Percentiles rank a stretch among this genome's conserved stretches.
These are phyloP conservation scores for Aspergillus jensenii DNA, from an alignment of 2,329 filamentous ascomycete genomes.

Conservation along the genomic window DNA sequence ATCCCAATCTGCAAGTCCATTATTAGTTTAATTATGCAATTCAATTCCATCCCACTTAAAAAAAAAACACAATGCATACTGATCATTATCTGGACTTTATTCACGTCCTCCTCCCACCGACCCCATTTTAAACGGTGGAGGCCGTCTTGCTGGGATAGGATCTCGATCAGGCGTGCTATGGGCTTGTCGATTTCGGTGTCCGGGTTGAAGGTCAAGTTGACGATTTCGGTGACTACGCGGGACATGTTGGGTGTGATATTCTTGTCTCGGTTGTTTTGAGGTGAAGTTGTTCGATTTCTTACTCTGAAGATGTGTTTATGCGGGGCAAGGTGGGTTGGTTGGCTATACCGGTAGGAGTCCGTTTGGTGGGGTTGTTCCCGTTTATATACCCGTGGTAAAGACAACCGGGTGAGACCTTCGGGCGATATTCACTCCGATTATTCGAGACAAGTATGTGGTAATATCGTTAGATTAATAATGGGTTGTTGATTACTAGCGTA, in stretches of 20 bases:
- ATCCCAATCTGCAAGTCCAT: background rate
- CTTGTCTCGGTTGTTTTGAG: background rate
- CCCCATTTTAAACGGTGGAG: slow-evolving; percentile 3
- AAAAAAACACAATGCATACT: background rate
- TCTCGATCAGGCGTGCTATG: background rate
- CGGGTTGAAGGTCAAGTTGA: background rate
- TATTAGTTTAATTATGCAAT: background rate
- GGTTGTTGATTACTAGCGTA: too few relatives aligned
- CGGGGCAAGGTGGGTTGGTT: too few relatives aligned
- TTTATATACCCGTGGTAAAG: too few relatives aligned
- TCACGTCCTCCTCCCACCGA: slow-evolving; percentile 2
- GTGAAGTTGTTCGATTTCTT: background rate
- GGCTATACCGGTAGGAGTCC: too few relatives aligned
- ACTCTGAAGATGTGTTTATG: background rate
- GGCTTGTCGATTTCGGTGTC: background rate
- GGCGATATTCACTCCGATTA: too few relatives aligned
- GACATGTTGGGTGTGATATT: background rate
- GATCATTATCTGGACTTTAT: slow-evolving; percentile 3
- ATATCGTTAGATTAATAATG: too few relatives aligned
- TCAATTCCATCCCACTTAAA: too few relatives aligned
- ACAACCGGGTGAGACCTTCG: too few relatives aligned
- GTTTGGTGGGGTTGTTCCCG: too few relatives aligned
- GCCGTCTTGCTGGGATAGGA: background rate
- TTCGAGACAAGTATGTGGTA: too few relatives aligned
- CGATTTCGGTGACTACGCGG: slow-evolving; percentile 1